Percentiles rank a stretch among this genome's conserved stretches.
Evolutionary conservation across 768 basidiomycete species (phyloP).

Genomic region (Saitozyma sp.): DNA sequence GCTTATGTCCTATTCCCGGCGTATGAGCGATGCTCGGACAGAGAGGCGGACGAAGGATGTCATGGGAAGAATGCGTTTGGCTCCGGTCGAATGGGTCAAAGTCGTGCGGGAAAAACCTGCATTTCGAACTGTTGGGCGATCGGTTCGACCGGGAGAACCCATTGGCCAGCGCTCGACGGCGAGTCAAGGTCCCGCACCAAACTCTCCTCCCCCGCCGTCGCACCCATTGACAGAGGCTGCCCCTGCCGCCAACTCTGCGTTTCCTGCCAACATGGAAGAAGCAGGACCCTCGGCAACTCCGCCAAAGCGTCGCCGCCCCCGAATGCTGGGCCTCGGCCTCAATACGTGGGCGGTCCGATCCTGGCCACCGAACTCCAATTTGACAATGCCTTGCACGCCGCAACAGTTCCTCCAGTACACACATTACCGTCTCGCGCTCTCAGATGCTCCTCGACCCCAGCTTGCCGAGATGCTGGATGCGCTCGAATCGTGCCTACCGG

Average conservation of each 20-base stretch:
- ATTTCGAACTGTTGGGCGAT: background rate
- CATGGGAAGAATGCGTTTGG: slow-evolving; percentile 7
- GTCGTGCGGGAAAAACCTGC: background rate
- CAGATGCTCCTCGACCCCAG: background rate
- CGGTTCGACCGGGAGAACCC: background rate
- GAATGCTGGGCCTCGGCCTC: background rate
- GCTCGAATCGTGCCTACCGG: background rate
- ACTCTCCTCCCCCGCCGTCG: background rate
- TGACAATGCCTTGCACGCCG: background rate
- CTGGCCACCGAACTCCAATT: background rate
- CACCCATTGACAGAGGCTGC: background rate
- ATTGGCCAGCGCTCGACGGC: background rate
- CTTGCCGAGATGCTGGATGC: background rate
- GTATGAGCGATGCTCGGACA: background rate
- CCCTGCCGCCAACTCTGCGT: background rate
- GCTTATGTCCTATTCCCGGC: slow-evolving; percentile 3
- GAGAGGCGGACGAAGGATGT: background rate
- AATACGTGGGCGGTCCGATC: background rate
- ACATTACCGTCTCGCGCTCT: background rate
- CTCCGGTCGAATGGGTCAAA: slow-evolving; percentile 1
- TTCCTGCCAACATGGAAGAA: background rate
- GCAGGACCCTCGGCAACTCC: background rate
- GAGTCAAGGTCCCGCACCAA: slow-evolving; percentile 7
- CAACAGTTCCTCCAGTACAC: background rate
- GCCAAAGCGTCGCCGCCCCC: too few species aligned